Conservation (phyloP, 2,329 filamentous ascomycete species). For the Exophiala alcalophila region DNA sequence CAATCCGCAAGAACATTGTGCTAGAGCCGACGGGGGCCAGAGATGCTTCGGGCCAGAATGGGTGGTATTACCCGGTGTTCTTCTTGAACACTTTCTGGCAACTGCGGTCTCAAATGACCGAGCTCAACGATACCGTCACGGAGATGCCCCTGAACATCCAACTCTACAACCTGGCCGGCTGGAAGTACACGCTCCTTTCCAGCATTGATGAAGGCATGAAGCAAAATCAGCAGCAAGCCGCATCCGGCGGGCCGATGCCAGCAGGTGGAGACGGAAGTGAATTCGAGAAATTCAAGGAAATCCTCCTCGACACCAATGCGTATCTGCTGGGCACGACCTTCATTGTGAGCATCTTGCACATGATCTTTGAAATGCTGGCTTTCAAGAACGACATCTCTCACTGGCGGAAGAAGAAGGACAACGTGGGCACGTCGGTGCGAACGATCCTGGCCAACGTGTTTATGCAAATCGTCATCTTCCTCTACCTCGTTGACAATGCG, state of each 20-base stretch:
- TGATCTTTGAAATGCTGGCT: constrained; percentile 91
- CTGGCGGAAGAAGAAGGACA: constrained; percentile 99
- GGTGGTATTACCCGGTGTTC: constrained; percentile 88
- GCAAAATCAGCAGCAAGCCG: constrained; percentile 73
- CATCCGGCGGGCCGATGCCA: constrained; percentile 66
- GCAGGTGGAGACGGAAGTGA: constrained; percentile 86
- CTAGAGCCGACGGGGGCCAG: constrained; percentile 78
- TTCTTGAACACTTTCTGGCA: constrained; percentile 99
- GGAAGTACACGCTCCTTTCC: constrained; percentile 85
- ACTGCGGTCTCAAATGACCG: constrained; percentile 82
- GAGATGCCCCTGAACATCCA: constrained; percentile 78
- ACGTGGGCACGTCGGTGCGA: constrained; percentile 91
- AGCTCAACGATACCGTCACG: constrained; percentile 85
- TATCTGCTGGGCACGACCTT: constrained; percentile 83
- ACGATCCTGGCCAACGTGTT: constrained; percentile 96
- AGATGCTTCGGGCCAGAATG: constrained; percentile 79
- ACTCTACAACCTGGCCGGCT: constrained; percentile 75
- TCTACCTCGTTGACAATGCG: constrained; percentile 95
- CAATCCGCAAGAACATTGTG: constrained; percentile 71
- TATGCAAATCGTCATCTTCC: constrained; percentile 94
- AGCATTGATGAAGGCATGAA: constrained; percentile 85
- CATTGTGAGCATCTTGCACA: constrained; percentile 81
- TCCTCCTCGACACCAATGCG: constrained; percentile 89
- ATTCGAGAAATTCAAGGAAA: constrained; percentile 95
- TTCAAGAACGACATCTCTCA: constrained; percentile 98